These are phyloP conservation scores for Diaporthe longicolla DNA, from an alignment of 2,329 filamentous ascomycete species.

Conservation along the genomic window DNA sequence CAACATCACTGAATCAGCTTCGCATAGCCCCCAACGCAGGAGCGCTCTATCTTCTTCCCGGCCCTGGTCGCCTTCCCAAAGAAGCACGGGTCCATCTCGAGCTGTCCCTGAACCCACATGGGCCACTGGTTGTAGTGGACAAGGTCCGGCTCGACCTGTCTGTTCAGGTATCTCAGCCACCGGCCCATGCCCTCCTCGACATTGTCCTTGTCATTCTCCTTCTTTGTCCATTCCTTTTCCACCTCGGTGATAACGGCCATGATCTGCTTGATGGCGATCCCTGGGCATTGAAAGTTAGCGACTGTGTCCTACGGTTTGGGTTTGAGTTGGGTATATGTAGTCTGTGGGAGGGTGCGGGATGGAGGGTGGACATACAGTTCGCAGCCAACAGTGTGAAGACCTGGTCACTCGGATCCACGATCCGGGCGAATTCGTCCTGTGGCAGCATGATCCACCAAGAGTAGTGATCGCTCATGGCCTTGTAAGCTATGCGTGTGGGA, in stretches of 20 bases:
- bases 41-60: conserved; percentile 21
- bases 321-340: too few relatives aligned
- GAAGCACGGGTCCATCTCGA: conserved; percentile 60
- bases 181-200: conserved; percentile 61
- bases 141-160: conserved; percentile 60
- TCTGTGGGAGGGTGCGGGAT: not conserved
- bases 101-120: conserved; percentile 66
- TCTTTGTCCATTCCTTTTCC: conserved; percentile 53
- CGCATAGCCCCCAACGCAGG: conserved; percentile 4
- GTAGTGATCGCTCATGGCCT: conserved; percentile 64
- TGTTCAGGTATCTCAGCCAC: conserved; percentile 67
- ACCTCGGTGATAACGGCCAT: conserved; percentile 63
- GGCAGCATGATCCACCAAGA: conserved; percentile 72
- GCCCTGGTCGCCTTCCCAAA: conserved; percentile 56
- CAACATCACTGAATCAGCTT: conserved; percentile 21
- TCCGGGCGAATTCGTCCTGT: conserved; percentile 64
- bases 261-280: conserved; percentile 67
- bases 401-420: conserved; percentile 64
- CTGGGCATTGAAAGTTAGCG: not conserved
- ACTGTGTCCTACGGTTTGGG: not conserved
- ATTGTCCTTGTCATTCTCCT: conserved; percentile 45
- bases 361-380: conserved; percentile 56
- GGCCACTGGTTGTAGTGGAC: conserved; percentile 66
- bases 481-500: conserved; percentile 59
- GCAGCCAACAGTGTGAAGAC: conserved; percentile 62